Conservation (phyloP, 139 green algal species). For the Klebsormidium nitens region DNA sequence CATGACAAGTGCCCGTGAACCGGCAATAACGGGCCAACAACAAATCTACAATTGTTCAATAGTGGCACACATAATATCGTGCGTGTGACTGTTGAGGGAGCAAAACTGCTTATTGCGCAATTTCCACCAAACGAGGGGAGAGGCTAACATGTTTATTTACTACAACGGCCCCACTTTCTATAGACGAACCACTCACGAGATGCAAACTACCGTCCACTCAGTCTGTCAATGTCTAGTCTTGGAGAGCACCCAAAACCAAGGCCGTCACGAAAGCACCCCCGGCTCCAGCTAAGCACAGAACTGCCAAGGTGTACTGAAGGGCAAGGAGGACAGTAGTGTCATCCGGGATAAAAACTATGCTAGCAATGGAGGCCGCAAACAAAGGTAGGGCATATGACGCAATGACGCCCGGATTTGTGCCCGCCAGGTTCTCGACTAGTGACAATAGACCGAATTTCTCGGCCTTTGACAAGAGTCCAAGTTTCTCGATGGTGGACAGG, state of each 20-base stretch:
- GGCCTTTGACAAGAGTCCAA: slow-evolving; percentile 62
- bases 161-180: too few relatives aligned
- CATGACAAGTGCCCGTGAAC: too few relatives aligned
- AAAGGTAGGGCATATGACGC: not conserved
- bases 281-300: not conserved
- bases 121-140: too few relatives aligned
- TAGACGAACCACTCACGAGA: too few relatives aligned
- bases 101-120: too few relatives aligned
- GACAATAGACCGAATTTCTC: slow-evolving; percentile 56
- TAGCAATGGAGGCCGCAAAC: not conserved
- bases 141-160: too few relatives aligned
- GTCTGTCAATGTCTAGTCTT: too few relatives aligned
- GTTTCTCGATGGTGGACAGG: slow-evolving; percentile 63
- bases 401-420: not conserved
- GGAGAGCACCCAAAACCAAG: not conserved
- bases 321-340: not conserved
- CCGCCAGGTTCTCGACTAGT: slow-evolving; percentile 26
- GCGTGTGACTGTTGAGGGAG: too few relatives aligned
- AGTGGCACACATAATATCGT: too few relatives aligned
- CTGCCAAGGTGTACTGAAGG: not conserved
- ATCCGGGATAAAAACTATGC: not conserved
- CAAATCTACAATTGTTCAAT: too few relatives aligned
- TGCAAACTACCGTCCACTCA: too few relatives aligned
- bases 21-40: too few relatives aligned
- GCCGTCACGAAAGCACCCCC: not conserved